Conservation (phyloP, 306 rosid genomes). For the Fagus crenata region DNA sequence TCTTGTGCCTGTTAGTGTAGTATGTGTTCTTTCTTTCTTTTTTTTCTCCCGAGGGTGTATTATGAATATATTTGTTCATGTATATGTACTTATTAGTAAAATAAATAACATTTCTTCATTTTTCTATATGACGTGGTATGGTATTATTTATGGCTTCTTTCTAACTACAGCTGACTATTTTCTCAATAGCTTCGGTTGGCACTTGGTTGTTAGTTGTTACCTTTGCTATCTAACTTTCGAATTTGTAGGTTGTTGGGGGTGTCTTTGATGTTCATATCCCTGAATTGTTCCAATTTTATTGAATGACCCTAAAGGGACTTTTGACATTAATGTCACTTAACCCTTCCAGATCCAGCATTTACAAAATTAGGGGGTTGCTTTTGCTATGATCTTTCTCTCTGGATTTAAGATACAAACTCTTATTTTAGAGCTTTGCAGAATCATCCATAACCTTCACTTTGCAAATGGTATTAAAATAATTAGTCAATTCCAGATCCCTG, state of each 20-base stretch:
- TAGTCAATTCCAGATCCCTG: neutral
- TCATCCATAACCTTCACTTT: neutral
- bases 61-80: neutral
- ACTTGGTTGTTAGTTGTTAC: neutral
- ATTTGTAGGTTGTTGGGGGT: neutral
- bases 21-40: neutral
- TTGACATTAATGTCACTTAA: neutral
- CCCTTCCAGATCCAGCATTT: neutral
- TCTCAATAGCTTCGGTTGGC: neutral
- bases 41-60: no score
- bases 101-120: neutral
- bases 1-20: slow-evolving; percentile 6
- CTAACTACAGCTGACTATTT: neutral
- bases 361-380: neutral
- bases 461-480: neutral
- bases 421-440: neutral
- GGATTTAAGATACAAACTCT: neutral
- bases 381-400: neutral
- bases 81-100: neutral
- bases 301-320: neutral
- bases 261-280: neutral
- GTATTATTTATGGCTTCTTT: slow-evolving; percentile 8
- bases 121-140: slow-evolving; percentile 17
- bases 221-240: neutral
- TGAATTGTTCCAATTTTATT: neutral